Evolutionary conservation across 768 basidiomycete species (phyloP).

Genomic region (Albatrellus ellisii): DNA sequence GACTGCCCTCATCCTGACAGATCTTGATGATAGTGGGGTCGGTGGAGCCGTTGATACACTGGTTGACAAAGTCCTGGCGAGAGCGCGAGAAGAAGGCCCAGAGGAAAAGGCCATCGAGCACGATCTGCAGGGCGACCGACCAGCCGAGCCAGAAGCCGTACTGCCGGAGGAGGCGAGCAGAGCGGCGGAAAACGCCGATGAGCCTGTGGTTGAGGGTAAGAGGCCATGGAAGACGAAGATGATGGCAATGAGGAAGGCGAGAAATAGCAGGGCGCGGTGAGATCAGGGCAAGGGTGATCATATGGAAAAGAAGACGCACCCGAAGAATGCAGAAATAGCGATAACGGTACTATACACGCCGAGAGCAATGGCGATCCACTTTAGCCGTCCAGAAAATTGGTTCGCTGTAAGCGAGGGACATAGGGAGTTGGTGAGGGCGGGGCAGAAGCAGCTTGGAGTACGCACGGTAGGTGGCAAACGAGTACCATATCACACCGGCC

Average conservation of each 20-base stretch:
- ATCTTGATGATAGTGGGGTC: not conserved
- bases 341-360: constrained; percentile 1
- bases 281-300: no score
- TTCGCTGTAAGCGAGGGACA: constrained; percentile 2
- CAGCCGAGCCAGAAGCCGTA: constrained; percentile 6
- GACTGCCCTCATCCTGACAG: not conserved
- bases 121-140: not conserved
- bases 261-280: not conserved
- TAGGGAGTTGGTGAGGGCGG: not conserved
- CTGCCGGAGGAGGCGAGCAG: constrained; percentile 4
- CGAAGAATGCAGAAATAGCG: constrained; percentile 4
- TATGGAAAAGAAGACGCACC: no score
- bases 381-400: not conserved
- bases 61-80: not conserved
- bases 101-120: not conserved
- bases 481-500: constrained; percentile 4
- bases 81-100: not conserved
- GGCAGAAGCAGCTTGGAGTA: not conserved
- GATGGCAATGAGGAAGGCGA: not conserved
- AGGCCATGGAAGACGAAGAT: not conserved
- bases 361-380: not conserved
- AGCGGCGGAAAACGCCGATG: constrained; percentile 9
- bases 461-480: constrained; percentile 6
- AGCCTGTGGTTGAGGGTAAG: constrained; percentile 1
- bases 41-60: not conserved